phyloP scores from a whole-genome alignment of 148 eudicot genomes.

The Chenopodium quinoa region DNA sequence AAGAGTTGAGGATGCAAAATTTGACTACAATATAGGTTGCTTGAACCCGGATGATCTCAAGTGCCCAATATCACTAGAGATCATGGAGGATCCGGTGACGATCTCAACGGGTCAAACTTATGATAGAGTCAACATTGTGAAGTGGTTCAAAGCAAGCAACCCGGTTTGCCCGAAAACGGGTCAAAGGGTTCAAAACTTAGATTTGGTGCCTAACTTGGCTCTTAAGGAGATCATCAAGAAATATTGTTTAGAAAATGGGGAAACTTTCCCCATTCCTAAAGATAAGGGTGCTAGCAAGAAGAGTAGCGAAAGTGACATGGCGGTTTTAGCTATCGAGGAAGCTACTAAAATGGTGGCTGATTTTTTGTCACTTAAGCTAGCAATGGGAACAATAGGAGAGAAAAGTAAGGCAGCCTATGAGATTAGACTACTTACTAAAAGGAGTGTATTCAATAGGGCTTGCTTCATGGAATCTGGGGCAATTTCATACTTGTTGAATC shows the following conservation, averaged over 20 bases:
- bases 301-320: constrained; percentile 12
- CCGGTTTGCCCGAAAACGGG: constrained; percentile 79
- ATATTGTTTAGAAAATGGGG: constrained; percentile 46
- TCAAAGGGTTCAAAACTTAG: constrained; percentile 40
- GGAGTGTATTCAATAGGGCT: constrained; percentile 62
- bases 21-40: constrained; percentile 5
- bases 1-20: neutral
- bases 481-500: constrained; percentile 52
- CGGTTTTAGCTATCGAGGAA: constrained; percentile 43
- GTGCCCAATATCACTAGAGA: constrained; percentile 84
- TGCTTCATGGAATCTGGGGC: constrained; percentile 70
- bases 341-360: constrained; percentile 48
- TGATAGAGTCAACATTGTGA: constrained; percentile 60
- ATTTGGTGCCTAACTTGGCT: constrained; percentile 64
- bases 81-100: constrained; percentile 82
- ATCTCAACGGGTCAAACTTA: constrained; percentile 79
- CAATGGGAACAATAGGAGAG: constrained; percentile 40
- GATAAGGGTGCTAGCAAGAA: constrained; percentile 1
- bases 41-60: constrained; percentile 66
- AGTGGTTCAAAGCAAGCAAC: constrained; percentile 74
- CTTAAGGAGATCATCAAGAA: constrained; percentile 48
- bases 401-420: constrained; percentile 63
- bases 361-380: constrained; percentile 50
- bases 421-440: constrained; percentile 63
- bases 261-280: constrained; percentile 25